Base-by-base conservation (phyloP, 2,329 filamentous ascomycete species). In the Whalleya microplaca region DNA sequence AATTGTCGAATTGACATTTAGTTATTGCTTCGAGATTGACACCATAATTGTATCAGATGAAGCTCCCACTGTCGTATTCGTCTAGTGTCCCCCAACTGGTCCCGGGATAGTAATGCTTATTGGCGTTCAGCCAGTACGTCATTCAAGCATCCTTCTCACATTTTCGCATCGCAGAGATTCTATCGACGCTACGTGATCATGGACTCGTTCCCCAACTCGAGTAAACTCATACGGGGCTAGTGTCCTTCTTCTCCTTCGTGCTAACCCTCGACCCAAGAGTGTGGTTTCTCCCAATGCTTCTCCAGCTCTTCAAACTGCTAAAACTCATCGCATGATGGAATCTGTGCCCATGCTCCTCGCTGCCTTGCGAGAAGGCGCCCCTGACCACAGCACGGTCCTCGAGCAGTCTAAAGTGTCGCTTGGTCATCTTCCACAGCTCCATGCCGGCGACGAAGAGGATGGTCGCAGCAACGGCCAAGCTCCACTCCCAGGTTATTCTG, bases 401-500 rank as follows among this genome's bases (percentile, higher is more conserved):
- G 51, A 85, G 76, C 21, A 84, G 75, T 53, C 75, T 72, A 64
- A 80, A 78, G 44, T 69, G 66, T 48, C 89, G 78, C 83, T 92
- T 92, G 58, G 74, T 72, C 65, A 81, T 80, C 76, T 92, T 92
- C 88, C 89, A 93, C 9, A 76, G 71, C 76, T 93, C 90, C 41
- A 91, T 80, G 21, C 87, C 86, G 0, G 79, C 71, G 45, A 92
- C 81, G 68, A 88, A 92, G 3, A 90, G 68, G 12, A 87, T 61
- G 0, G 86, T 81, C 55, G 84, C 84, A 19, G 85, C 81, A 29
- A 90, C 77, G 0, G 88, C 83, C 5, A 92, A 76, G 1, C 81
- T 84, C 89, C 88, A 92, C 70, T 92, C 89, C 90, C 89, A 92
- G 18, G 77, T 80, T 64, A 92, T 91, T 18, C 78, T 80, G 7